Evolutionary conservation across 306 rosid genomes (phyloP).

Genomic region (Cucumis hystrix): DNA sequence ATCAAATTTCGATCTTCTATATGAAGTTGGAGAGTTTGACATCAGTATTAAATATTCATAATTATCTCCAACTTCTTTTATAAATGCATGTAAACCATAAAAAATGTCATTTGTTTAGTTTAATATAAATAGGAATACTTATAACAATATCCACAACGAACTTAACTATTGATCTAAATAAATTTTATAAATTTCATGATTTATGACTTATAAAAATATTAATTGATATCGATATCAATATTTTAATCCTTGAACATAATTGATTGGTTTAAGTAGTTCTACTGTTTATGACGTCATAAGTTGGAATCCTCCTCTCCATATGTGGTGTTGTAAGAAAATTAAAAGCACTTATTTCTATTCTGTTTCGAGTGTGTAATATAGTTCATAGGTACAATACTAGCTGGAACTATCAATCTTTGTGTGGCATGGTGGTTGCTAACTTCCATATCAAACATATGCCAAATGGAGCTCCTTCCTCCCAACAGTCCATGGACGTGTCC

Average conservation of each 20-base stretch:
- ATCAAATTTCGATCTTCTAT: neutral
- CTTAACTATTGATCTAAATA: too few species aligned
- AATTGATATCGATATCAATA: too few species aligned
- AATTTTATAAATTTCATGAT: too few species aligned
- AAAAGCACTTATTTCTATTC: neutral
- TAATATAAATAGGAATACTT: too few species aligned
- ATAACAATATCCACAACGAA: too few species aligned
- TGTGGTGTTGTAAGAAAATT: neutral
- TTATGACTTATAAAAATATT: too few species aligned
- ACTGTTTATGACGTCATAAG: neutral
- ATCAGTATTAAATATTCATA: too few species aligned
- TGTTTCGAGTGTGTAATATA: neutral
- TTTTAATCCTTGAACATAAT: too few species aligned
- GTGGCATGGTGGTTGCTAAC: slow-evolving; percentile 23
- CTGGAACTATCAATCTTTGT: slow-evolving; percentile 22
- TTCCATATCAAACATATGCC: slow-evolving; percentile 16
- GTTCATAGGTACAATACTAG: slow-evolving; percentile 20
- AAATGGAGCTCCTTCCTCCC: slow-evolving; percentile 5
- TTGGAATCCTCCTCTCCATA: neutral
- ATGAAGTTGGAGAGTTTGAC: too few species aligned
- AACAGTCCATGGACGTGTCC: slow-evolving; percentile 32
- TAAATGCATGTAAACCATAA: too few species aligned
- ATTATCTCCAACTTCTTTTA: too few species aligned
- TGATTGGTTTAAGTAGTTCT: neutral
- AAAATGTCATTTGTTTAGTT: too few species aligned